A percentile compares a stretch with the other conserved stretches of the same genome.
Evolutionary conservation across 208 protist species (phyloP).

Genomic region (Polymyxa betae): DNA sequence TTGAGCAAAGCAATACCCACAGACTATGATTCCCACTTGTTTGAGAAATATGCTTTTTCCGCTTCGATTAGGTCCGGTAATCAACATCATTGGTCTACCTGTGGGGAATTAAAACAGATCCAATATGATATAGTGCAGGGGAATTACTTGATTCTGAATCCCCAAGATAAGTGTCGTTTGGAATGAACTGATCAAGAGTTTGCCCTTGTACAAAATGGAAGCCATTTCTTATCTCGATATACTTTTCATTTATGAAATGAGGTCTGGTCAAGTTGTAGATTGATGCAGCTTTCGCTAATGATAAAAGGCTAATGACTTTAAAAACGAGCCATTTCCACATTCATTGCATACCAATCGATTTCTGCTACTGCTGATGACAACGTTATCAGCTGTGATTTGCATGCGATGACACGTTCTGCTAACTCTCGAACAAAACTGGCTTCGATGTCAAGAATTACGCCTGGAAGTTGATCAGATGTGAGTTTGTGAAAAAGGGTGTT

Average conservation of each 20-base stretch:
- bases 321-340: not conserved
- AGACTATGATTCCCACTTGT: slow-evolving; percentile 46
- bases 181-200: slow-evolving; percentile 44
- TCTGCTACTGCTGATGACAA: not conserved
- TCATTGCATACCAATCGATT: slow-evolving; percentile 12
- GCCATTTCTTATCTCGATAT: not conserved
- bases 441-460: slow-evolving; percentile 4
- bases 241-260: not conserved
- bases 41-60: slow-evolving; percentile 49
- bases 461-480: not conserved
- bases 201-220: slow-evolving; percentile 2
- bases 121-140: not conserved
- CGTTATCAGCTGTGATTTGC: not conserved
- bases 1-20: not conserved
- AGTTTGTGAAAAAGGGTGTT: not conserved
- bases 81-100: not conserved
- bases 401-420: not conserved
- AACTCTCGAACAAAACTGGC: slow-evolving; percentile 38
- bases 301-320: not conserved
- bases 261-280: not conserved
- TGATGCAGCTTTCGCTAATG: not conserved
- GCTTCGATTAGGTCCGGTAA: slow-evolving; percentile 21
- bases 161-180: slow-evolving; percentile 6
- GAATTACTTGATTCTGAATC: not conserved
- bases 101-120: not conserved